Percentiles rank a stretch among this genome's conserved stretches.
These are phyloP conservation scores for Arabis hirsuta DNA, from an alignment of 345 rosid species.

Conservation along the genomic window DNA sequence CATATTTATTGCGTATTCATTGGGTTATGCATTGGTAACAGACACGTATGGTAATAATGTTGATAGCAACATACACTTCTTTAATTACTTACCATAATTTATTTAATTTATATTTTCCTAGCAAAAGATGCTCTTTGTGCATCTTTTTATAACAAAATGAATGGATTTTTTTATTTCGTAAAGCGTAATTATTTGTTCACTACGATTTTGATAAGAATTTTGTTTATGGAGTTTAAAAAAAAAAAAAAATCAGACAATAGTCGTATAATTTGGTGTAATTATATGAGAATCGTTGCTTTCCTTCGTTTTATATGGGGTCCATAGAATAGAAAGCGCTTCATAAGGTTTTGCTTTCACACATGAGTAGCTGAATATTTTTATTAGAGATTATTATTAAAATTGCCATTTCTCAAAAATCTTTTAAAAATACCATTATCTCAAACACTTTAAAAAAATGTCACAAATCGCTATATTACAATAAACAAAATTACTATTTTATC, in stretches of 20 bases:
- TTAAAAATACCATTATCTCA: too few relatives aligned
- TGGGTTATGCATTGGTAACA: constrained; percentile 24
- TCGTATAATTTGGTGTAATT: background rate
- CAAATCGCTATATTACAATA: too few relatives aligned
- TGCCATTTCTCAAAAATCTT: too few relatives aligned
- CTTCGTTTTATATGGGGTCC: constrained; percentile 14
- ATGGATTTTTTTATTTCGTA: background rate
- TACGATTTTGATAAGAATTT: background rate
- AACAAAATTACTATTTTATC: too few relatives aligned
- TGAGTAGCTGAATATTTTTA: constrained; percentile 19
- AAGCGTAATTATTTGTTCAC: background rate
- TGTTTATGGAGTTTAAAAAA: background rate
- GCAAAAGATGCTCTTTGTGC: background rate
- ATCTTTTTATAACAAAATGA: constrained; percentile 4
- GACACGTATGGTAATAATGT: constrained; percentile 34
- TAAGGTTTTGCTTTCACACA: constrained; percentile 29
- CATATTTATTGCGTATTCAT: constrained; percentile 32
- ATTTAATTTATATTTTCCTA: background rate
- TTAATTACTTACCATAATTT: background rate
- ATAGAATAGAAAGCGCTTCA: background rate
- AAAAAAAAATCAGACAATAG: background rate
- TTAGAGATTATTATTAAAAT: background rate
- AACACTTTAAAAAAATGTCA: too few relatives aligned
- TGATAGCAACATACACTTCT: constrained; percentile 21
- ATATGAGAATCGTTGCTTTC: constrained; percentile 30